These are phyloP conservation scores for Zygosaccharomyces pseudobailii DNA, from an alignment of 1,139 yeast genomes.

Conservation along the genomic window DNA sequence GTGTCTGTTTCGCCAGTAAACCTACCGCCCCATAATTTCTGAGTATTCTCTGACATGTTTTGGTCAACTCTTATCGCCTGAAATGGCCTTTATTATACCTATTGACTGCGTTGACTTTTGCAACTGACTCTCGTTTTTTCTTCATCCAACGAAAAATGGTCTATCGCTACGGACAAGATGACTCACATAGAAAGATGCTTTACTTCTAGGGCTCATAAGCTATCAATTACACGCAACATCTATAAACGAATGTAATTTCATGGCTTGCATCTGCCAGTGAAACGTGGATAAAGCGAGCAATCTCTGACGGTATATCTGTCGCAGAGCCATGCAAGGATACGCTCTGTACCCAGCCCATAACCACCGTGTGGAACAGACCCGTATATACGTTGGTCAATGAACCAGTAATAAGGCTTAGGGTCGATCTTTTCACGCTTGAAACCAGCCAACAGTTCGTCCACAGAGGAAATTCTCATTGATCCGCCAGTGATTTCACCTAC, in stretches of 20 bases:
- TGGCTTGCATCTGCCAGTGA: constrained; percentile 97
- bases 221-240: not conserved
- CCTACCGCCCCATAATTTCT: constrained; percentile 96
- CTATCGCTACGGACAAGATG: not conserved
- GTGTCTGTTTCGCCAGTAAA: constrained; percentile 97
- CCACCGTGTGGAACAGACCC: constrained; percentile 99
- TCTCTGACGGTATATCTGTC: constrained; percentile 97
- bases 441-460: constrained; percentile 81
- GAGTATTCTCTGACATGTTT: constrained; percentile 34
- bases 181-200: not conserved
- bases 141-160: not conserved
- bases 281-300: constrained; percentile 96
- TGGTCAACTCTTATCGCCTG: not conserved
- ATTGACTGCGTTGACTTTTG: no score
- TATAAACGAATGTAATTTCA: constrained; percentile 32
- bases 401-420: constrained; percentile 86
- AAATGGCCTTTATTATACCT: not conserved
- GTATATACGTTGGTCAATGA: constrained; percentile 89
- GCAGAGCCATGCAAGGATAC: constrained; percentile 97
- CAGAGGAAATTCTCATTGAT: constrained; percentile 88
- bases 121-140: no score
- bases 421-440: constrained; percentile 88
- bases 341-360: constrained; percentile 96
- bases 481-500: constrained; percentile 99
- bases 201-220: not conserved